phyloP scores from a whole-genome alignment of 1,139 yeast species.

The Meyerozyma carpophila region DNA sequence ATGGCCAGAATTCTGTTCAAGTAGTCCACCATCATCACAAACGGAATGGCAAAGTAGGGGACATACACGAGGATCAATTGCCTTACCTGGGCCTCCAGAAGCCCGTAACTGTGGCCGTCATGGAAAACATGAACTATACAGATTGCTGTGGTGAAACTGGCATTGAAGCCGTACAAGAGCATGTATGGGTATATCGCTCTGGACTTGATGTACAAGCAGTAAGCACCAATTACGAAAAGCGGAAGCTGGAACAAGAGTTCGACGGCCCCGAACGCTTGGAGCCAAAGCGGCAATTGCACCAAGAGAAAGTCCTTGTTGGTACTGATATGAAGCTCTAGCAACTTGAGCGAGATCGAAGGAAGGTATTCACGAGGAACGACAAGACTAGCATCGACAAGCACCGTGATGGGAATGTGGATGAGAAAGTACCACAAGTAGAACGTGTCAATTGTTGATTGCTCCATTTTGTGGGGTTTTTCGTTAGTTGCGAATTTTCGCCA shows the following conservation, averaged over 20 bases:
- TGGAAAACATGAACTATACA: conserved; percentile 47
- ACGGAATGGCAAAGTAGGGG: conserved; percentile 68
- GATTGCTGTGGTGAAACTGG: conserved; percentile 64
- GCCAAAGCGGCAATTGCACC: conserved; percentile 56
- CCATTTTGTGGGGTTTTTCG: neutral
- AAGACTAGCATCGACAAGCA: conserved; percentile 68
- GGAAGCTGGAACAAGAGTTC: conserved; percentile 79
- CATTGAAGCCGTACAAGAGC: conserved; percentile 72
- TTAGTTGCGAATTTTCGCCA: neutral
- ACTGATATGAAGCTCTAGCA: conserved; percentile 55
- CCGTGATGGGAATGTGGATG: conserved; percentile 69
- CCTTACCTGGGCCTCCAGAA: conserved; percentile 27
- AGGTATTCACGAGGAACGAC: conserved; percentile 54
- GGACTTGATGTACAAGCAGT: conserved; percentile 11
- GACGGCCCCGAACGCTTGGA: conserved; percentile 60
- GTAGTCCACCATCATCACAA: conserved; percentile 46
- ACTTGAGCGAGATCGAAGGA: conserved; percentile 38
- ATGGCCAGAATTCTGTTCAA: neutral
- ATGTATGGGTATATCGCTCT: conserved; percentile 43
- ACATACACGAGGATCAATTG: conserved; percentile 50
- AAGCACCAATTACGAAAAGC: conserved; percentile 48
- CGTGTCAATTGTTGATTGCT: conserved; percentile 12
- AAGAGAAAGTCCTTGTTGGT: conserved; percentile 69
- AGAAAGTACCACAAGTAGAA: conserved; percentile 29
- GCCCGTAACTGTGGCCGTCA: conserved; percentile 28